These are phyloP conservation scores for Marchantia paleacea DNA, from an alignment of 225 moss, liverwort and hornwort genomes.

Conservation along the genomic window DNA sequence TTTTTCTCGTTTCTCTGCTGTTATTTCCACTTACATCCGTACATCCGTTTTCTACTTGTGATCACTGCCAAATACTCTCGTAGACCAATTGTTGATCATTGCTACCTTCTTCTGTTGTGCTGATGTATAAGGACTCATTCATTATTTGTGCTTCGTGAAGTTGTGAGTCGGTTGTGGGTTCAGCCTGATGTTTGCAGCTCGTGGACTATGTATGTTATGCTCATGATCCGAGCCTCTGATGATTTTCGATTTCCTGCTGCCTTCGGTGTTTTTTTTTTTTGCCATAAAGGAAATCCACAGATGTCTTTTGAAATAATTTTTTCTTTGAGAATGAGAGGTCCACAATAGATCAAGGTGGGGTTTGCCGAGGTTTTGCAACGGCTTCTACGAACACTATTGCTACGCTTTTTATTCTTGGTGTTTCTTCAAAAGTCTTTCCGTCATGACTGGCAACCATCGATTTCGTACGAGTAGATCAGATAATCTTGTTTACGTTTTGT, in stretches of 20 bases:
- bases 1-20: neutral
- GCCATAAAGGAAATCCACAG: neutral
- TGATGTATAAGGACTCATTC: neutral
- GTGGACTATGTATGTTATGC: neutral
- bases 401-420: too few relatives aligned
- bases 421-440: too few relatives aligned
- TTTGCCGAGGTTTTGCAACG: neutral
- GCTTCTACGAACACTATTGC: neutral
- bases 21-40: neutral
- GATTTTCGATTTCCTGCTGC: neutral
- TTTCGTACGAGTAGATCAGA: too few relatives aligned
- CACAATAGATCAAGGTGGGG: neutral
- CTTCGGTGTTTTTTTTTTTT: neutral
- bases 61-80: neutral
- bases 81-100: neutral
- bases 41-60: neutral
- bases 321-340: neutral
- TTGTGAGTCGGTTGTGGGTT: neutral
- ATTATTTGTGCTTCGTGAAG: neutral
- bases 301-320: neutral
- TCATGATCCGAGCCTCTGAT: neutral
- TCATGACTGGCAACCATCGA: too few relatives aligned
- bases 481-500: too few relatives aligned
- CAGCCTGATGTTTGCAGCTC: neutral
- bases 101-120: neutral